Base-by-base conservation (phyloP, 2,329 filamentous ascomycete genomes). In the Alternaria atra region DNA sequence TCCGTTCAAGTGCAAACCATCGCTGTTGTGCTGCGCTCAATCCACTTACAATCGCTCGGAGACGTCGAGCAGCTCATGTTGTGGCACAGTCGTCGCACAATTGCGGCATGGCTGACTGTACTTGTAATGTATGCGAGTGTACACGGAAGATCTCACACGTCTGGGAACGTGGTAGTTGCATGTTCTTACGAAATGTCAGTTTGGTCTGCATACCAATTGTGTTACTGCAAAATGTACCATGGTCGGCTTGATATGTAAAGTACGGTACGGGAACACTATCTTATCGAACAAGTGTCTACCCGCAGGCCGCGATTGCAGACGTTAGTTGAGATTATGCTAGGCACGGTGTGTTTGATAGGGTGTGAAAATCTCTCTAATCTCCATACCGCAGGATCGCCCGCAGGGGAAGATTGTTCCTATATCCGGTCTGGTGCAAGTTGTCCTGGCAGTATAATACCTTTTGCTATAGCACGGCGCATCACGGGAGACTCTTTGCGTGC, bases 21-120 rank as follows among this genome's bases (percentile, higher is more conserved):
- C 10, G 32, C 53, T 58, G 58, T 40, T 55, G 58, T 58, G 47
- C 54, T 23, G 58, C 47, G 53, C 53, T 34, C 34, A 55, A 56
- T 47, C 42, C 42, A 64, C 43, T 35, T 52, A 54, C 37, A 44
- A 44, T 42, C 50, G 53, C 46, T 40, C 42, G 34, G 25, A 46
- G 25, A 56, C n/a, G 40, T 32, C 32, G 25, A 59, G 40, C 39
- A 43, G 52, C 43, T 46, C 37, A 53, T 53, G 52, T 40, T 39
- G 35, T 59, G 32, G 32, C 32, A 50, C 46, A n/a, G 8, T 17
- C n/a, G 50, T 52, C 7, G 29, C 39, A 50, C 20, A 15, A 13
- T 27, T 52, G 50, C 43, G 17, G 29, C 53, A 50, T 43, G 52
- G 57, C 44, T 59, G 52, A 59, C 52, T 59, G 52, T 59, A 46